Evolutionary conservation across 768 basidiomycete species (phyloP).

Genomic region (Amanita molliuscula): DNA sequence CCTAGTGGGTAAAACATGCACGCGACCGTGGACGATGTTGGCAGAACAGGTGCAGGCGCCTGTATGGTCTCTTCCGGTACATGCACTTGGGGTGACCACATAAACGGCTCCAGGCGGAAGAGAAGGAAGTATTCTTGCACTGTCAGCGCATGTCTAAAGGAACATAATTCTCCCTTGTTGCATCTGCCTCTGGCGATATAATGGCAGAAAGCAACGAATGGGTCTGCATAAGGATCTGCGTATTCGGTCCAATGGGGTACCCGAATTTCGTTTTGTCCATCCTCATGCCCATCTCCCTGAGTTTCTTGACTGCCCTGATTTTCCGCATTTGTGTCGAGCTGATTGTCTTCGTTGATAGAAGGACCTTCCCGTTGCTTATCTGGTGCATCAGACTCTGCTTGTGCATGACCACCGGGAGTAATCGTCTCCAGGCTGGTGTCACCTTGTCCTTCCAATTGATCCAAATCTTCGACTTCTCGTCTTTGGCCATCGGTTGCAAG

Average conservation of each 20-base stretch:
- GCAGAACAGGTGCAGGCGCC: not conserved
- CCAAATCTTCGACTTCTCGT: not conserved
- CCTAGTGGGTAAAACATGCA: constrained; percentile 27
- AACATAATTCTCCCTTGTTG: constrained; percentile 19
- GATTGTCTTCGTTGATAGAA: too few relatives aligned
- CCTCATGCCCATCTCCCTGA: not conserved
- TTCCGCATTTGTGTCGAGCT: not conserved
- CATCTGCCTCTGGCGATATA: constrained; percentile 26
- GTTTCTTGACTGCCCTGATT: not conserved
- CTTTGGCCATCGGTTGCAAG: not conserved
- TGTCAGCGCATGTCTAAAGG: constrained; percentile 30
- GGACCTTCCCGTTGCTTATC: not conserved
- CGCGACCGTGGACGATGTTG: constrained; percentile 10
- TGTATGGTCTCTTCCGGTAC: not conserved
- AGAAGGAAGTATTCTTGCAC: constrained; percentile 26
- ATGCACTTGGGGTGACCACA: constrained; percentile 10
- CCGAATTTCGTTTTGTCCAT: constrained; percentile 14
- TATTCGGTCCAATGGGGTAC: constrained; percentile 31
- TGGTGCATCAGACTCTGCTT: constrained; percentile 1
- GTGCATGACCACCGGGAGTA: not conserved
- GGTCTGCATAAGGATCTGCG: constrained; percentile 27
- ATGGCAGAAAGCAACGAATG: constrained; percentile 27
- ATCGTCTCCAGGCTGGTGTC: constrained; percentile 3
- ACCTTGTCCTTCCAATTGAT: not conserved
- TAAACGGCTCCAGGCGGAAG: constrained; percentile 27